Evolutionary conservation across 2,329 filamentous ascomycete species (phyloP).

Genomic region (Xylaria hypoxylon): DNA sequence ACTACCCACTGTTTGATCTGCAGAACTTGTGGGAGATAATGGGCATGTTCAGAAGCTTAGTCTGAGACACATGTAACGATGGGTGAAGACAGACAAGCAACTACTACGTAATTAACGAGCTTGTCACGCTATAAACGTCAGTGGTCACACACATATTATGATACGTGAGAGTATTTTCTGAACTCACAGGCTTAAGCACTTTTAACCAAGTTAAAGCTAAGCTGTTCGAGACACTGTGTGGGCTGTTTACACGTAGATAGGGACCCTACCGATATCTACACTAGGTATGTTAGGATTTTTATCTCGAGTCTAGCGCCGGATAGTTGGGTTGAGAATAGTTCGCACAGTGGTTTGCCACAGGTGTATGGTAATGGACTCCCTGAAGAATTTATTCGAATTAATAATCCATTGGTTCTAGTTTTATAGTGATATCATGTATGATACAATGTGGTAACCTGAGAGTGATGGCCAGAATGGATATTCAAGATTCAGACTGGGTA

Average conservation of each 20-base stretch:
- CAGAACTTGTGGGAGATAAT: slow-evolving; percentile 17
- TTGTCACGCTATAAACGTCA: not conserved
- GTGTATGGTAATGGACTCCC: not conserved
- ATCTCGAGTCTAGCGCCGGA: slow-evolving; percentile 16
- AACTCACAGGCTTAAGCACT: not conserved
- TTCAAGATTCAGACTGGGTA: not conserved
- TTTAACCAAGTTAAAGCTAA: not conserved
- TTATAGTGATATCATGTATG: not conserved
- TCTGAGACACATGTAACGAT: slow-evolving; percentile 21
- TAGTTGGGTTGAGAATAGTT: slow-evolving; percentile 16
- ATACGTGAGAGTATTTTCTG: not conserved
- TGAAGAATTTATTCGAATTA: not conserved
- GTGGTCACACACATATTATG: not conserved
- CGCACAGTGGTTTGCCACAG: slow-evolving; percentile 12
- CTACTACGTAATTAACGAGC: slow-evolving; percentile 6
- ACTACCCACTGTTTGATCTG: slow-evolving; percentile 32
- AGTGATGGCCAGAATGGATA: not conserved
- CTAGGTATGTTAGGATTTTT: slow-evolving; percentile 1
- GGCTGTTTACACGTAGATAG: slow-evolving; percentile 17
- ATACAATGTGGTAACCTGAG: not conserved
- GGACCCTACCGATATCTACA: not conserved
- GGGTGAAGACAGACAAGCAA: slow-evolving; percentile 1
- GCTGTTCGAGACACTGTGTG: slow-evolving; percentile 29
- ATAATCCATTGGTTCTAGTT: not conserved
- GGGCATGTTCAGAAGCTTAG: slow-evolving; percentile 23